These are phyloP conservation scores for Phytophthora boehmeriae DNA, from an alignment of 352 stramenopile species.

Conservation along the genomic window DNA sequence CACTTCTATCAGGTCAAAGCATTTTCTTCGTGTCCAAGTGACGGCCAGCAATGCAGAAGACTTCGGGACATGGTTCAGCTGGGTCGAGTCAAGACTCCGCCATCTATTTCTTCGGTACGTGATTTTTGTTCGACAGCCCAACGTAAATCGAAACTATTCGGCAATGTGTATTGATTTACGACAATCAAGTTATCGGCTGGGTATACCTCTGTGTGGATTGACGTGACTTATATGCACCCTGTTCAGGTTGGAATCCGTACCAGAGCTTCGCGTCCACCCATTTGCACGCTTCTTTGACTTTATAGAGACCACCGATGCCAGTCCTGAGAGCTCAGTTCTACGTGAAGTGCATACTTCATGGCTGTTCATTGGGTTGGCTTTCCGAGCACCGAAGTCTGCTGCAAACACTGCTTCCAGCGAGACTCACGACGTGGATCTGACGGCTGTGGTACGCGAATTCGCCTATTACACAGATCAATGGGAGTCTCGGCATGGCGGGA, in stretches of 20 bases:
- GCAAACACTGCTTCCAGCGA: slow-evolving; percentile 2
- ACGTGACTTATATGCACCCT: slow-evolving; percentile 2
- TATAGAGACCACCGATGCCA: slow-evolving; percentile 22
- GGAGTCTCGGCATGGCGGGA: slow-evolving; percentile 69
- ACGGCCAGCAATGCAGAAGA: slow-evolving; percentile 52
- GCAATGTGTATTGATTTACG: neutral
- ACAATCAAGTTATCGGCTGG: neutral
- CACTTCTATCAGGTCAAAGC: slow-evolving; percentile 57
- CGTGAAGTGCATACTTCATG: slow-evolving; percentile 55
- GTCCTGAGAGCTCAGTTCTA: slow-evolving; percentile 15
- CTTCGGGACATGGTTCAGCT: slow-evolving; percentile 85
- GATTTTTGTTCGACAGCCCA: neutral
- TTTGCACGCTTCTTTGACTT: slow-evolving; percentile 88
- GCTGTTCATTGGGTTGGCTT: slow-evolving; percentile 80
- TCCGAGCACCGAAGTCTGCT: slow-evolving; percentile 47
- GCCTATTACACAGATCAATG: slow-evolving; percentile 79
- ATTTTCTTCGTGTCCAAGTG: slow-evolving; percentile 85
- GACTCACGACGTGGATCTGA: slow-evolving; percentile 68
- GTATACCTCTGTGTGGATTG: slow-evolving; percentile 2
- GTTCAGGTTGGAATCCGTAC: slow-evolving; percentile 63
- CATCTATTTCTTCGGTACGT: slow-evolving; percentile 79
- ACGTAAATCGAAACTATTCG: neutral
- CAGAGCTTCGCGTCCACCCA: slow-evolving; percentile 64
- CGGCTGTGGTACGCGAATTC: slow-evolving; percentile 76
- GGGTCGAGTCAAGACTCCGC: slow-evolving; percentile 86